These are phyloP conservation scores for Silene noctiflora DNA, from an alignment of 179 eudicot species.

Conservation along the genomic window DNA sequence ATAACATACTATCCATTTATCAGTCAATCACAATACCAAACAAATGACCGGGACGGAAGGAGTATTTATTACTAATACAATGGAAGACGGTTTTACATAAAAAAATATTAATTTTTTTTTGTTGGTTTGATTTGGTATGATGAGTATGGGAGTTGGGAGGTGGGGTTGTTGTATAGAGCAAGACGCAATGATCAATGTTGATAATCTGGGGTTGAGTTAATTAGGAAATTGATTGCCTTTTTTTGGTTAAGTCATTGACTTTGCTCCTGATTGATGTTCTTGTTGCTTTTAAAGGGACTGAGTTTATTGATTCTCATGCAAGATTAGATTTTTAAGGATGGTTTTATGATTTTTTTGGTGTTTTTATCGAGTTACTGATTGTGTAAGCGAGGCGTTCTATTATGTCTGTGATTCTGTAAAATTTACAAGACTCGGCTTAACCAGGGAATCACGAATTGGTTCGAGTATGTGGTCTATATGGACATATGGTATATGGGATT, in stretches of 20 bases:
- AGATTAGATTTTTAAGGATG: not conserved
- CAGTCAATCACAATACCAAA: no score
- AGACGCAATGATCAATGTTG: not conserved
- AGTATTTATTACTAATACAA: no score
- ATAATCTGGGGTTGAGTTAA: not conserved
- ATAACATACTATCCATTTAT: no score
- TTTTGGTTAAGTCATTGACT: no score
- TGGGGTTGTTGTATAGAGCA: not conserved
- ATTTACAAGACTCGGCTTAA: not conserved
- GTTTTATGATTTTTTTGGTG: no score
- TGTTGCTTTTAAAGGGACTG: conserved; percentile 77
- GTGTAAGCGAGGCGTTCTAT: not conserved
- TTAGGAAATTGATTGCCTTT: no score
- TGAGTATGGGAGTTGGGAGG: not conserved
- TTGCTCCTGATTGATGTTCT: conserved; percentile 55
- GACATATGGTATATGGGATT: no score
- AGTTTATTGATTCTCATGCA: conserved; percentile 76
- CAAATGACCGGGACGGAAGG: no score
- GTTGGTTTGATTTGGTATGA: no score
- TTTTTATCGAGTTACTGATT: not conserved
- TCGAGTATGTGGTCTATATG: not conserved
- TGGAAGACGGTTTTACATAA: no score
- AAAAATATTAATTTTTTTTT: no score
- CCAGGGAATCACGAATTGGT: not conserved
- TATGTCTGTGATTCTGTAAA: not conserved